Percentiles rank a stretch among this genome's conserved stretches.
These are phyloP conservation scores for Microcyclospora tardicrescens DNA, from an alignment of 2,329 filamentous ascomycete genomes.

Conservation along the genomic window DNA sequence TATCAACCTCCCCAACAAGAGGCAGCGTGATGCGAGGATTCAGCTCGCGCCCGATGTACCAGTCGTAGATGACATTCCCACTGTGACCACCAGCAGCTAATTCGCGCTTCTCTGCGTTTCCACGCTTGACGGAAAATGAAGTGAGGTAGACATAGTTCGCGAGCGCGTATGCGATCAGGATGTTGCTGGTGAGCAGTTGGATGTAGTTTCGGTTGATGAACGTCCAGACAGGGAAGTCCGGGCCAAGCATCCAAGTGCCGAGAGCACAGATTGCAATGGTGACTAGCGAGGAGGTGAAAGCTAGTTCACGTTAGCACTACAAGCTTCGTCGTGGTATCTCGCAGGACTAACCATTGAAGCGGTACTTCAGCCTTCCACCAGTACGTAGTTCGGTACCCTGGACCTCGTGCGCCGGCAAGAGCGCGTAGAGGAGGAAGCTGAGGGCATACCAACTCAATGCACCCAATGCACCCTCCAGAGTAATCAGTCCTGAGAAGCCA, in stretches of 20 bases:
- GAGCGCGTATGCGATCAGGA: slow-evolving; percentile 59
- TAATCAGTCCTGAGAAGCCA: slow-evolving; percentile 58
- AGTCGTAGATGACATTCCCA: slow-evolving; percentile 84
- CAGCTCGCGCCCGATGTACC: slow-evolving; percentile 90
- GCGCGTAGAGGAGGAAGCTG: slow-evolving; percentile 58
- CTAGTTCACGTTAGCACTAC: slow-evolving; percentile 31
- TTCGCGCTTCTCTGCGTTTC: slow-evolving; percentile 59
- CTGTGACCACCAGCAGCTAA: slow-evolving; percentile 69
- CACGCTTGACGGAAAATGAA: slow-evolving; percentile 70
- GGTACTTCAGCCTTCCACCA: slow-evolving; percentile 68
- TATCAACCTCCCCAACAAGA: slow-evolving; percentile 70
- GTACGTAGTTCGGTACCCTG: slow-evolving; percentile 58
- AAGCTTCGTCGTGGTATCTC: background rate
- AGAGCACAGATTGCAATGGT: slow-evolving; percentile 59
- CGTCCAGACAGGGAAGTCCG: slow-evolving; percentile 77
- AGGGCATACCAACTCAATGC: slow-evolving; percentile 66
- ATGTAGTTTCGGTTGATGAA: slow-evolving; percentile 88
- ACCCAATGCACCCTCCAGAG: slow-evolving; percentile 54
- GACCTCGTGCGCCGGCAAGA: slow-evolving; percentile 60
- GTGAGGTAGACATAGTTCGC: slow-evolving; percentile 68
- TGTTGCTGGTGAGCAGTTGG: slow-evolving; percentile 71
- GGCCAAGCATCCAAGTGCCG: slow-evolving; percentile 64
- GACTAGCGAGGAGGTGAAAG: slow-evolving; percentile 60
- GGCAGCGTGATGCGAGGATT: slow-evolving; percentile 76
- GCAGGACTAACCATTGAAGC: slow-evolving; percentile 43